A percentile compares a stretch with the other conserved stretches of the same genome.
Evolutionary conservation across 2,329 filamentous ascomycete species (phyloP).

Genomic region (Fusarium mexicanum): DNA sequence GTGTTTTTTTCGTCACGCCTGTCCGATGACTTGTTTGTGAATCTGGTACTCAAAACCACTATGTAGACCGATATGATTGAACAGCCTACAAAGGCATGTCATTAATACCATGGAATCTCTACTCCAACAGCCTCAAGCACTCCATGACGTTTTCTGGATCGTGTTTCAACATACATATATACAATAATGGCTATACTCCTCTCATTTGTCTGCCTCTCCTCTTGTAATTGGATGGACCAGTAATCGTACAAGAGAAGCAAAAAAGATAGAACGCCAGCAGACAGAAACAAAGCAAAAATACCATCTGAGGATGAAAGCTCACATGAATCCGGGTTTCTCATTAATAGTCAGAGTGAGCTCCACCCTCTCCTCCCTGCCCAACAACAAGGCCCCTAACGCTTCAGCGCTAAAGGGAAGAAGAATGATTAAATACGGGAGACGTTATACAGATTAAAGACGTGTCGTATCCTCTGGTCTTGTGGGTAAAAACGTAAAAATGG

Average conservation of each 20-base stretch:
- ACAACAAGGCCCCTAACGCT: slow-evolving; percentile 24
- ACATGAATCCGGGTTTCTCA: slow-evolving; percentile 24
- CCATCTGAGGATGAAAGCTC: slow-evolving; percentile 8
- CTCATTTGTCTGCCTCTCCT: slow-evolving; percentile 6
- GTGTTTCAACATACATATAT: slow-evolving; percentile 23
- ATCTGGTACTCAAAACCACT: neutral
- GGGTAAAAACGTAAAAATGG: neutral
- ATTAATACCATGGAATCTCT: slow-evolving; percentile 23
- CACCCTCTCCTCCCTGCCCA: slow-evolving; percentile 11
- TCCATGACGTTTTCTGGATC: slow-evolving; percentile 12
- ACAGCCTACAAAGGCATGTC: slow-evolving; percentile 2
- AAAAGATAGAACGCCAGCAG: slow-evolving; percentile 18
- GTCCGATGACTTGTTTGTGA: neutral
- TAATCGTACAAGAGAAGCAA: slow-evolving; percentile 37
- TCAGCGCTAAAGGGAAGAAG: slow-evolving; percentile 28
- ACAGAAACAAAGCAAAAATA: slow-evolving; percentile 20
- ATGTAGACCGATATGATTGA: neutral
- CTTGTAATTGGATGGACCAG: slow-evolving; percentile 11
- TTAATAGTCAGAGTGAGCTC: slow-evolving; percentile 16
- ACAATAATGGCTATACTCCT: slow-evolving; percentile 8
- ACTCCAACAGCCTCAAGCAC: slow-evolving; percentile 12
- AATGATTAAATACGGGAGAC: slow-evolving; percentile 38
- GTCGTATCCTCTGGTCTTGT: slow-evolving; percentile 27
- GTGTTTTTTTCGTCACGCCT: slow-evolving; percentile 26
- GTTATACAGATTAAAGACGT: slow-evolving; percentile 23